A percentile compares a stretch with the other conserved stretches of the same genome.
These are phyloP conservation scores for Pseudogymnoascus sp. DNA, from an alignment of 2,329 filamentous ascomycete species.

Conservation along the genomic window DNA sequence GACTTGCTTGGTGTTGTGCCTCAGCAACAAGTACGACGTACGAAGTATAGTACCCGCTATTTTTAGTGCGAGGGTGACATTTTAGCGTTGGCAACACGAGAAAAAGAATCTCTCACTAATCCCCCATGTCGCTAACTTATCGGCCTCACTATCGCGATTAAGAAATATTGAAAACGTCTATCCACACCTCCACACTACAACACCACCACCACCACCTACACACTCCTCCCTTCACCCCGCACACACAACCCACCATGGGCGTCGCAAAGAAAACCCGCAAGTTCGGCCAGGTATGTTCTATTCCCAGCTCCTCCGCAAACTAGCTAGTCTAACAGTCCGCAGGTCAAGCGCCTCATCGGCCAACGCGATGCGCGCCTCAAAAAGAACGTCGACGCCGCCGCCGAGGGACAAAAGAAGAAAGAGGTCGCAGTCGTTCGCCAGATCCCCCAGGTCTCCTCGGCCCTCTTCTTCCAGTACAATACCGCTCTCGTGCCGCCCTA, in stretches of 20 bases:
- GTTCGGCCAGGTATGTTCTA: constrained; percentile 59
- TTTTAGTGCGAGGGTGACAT: constrained; percentile 10
- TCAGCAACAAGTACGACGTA: background rate
- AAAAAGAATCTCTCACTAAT: background rate
- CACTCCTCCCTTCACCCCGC: background rate
- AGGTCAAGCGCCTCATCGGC: constrained; percentile 77
- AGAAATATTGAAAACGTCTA: constrained; percentile 4
- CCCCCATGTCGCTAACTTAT: constrained; percentile 7
- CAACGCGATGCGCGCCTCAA: constrained; percentile 75
- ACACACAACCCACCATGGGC: constrained; percentile 55
- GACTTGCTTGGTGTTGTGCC: background rate
- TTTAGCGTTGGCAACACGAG: constrained; percentile 8
- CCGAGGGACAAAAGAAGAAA: constrained; percentile 54
- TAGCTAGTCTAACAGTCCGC: background rate
- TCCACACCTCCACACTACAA: background rate
- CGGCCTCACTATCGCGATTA: constrained; percentile 13
- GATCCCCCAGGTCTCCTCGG: constrained; percentile 73
- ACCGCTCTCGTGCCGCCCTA: constrained; percentile 80
- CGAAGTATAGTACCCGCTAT: constrained; percentile 1
- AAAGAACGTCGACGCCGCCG: constrained; percentile 67
- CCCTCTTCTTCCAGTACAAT: constrained; percentile 87
- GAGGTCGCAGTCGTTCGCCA: constrained; percentile 63
- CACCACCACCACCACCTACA: background rate
- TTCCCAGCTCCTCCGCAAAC: constrained; percentile 29
- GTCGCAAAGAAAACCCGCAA: constrained; percentile 86